These are phyloP conservation scores for Penicillium sclerotiorum DNA, from an alignment of 2,329 filamentous ascomycete species.

Conservation along the genomic window DNA sequence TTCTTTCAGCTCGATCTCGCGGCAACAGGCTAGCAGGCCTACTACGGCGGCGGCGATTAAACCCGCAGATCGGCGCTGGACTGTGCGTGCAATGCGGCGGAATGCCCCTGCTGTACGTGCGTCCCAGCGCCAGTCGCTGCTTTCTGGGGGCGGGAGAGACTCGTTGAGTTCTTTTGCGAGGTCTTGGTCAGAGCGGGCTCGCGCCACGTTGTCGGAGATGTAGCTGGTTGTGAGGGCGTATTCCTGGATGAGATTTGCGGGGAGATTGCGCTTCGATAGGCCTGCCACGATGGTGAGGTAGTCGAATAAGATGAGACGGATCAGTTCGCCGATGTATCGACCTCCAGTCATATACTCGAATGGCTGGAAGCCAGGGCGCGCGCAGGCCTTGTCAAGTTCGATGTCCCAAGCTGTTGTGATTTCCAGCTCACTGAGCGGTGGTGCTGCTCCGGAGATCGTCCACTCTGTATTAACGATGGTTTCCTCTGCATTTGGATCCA, in stretches of 20 bases:
- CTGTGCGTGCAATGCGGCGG: conserved; percentile 68
- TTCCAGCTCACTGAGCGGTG: conserved; percentile 60
- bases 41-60: conserved; percentile 73
- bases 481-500: conserved; percentile 57
- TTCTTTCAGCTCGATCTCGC: conserved; percentile 59
- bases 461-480: conserved; percentile 83
- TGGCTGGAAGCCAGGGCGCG: conserved; percentile 75
- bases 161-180: conserved; percentile 51
- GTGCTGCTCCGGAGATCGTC: conserved; percentile 76
- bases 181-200: conserved; percentile 52
- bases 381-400: conserved; percentile 66
- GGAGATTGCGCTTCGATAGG: conserved; percentile 50
- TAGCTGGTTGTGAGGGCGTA: conserved; percentile 73
- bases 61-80: conserved; percentile 72
- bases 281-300: conserved; percentile 56
- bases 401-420: conserved; percentile 73
- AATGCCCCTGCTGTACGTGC: conserved; percentile 61
- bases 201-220: conserved; percentile 68
- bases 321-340: conserved; percentile 75
- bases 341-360: conserved; percentile 84
- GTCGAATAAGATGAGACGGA: conserved; percentile 69
- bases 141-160: conserved; percentile 56
- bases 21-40: conserved; percentile 68
- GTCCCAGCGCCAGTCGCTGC: conserved; percentile 63
- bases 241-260: conserved; percentile 56